Conservation (phyloP, 306 rosid genomes). For the Echinosophora koreensis region DNA sequence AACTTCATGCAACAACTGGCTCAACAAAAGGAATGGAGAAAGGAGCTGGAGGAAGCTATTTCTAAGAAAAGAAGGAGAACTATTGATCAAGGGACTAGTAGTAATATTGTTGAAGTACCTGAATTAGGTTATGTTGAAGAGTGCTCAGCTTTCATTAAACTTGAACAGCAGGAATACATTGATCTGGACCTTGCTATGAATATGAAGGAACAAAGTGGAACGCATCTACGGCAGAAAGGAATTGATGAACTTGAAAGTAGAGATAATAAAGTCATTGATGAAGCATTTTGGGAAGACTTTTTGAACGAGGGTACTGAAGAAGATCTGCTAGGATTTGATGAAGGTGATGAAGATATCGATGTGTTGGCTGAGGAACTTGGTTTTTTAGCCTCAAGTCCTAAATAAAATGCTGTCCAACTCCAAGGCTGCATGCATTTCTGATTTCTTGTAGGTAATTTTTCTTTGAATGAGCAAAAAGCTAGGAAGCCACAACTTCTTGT, state of each 20-base stretch:
- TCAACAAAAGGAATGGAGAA: slow-evolving; percentile 60
- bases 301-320: slow-evolving; percentile 52
- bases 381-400: slow-evolving; percentile 58
- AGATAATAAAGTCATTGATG: slow-evolving; percentile 45
- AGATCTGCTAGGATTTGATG: slow-evolving; percentile 1
- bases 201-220: slow-evolving; percentile 35
- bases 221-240: slow-evolving; percentile 8
- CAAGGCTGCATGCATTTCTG: slow-evolving; percentile 10
- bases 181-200: slow-evolving; percentile 47
- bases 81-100: slow-evolving; percentile 59
- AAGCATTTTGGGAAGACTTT: slow-evolving; percentile 68
- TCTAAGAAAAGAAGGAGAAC: slow-evolving; percentile 62
- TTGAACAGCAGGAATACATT: slow-evolving; percentile 44
- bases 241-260: slow-evolving; percentile 42
- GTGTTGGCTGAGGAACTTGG: slow-evolving; percentile 61
- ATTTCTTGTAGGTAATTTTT: background rate
- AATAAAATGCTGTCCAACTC: slow-evolving; percentile 11
- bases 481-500: background rate
- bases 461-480: background rate
- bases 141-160: slow-evolving; percentile 31
- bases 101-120: slow-evolving; percentile 41
- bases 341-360: slow-evolving; percentile 54
- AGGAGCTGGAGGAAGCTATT: slow-evolving; percentile 59
- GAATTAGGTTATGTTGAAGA: slow-evolving; percentile 45
- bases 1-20: slow-evolving; percentile 61